Percentiles rank a stretch among this genome's conserved stretches.
These are phyloP conservation scores for Iberis pinnata DNA, from an alignment of 345 rosid genomes.

Conservation along the genomic window DNA sequence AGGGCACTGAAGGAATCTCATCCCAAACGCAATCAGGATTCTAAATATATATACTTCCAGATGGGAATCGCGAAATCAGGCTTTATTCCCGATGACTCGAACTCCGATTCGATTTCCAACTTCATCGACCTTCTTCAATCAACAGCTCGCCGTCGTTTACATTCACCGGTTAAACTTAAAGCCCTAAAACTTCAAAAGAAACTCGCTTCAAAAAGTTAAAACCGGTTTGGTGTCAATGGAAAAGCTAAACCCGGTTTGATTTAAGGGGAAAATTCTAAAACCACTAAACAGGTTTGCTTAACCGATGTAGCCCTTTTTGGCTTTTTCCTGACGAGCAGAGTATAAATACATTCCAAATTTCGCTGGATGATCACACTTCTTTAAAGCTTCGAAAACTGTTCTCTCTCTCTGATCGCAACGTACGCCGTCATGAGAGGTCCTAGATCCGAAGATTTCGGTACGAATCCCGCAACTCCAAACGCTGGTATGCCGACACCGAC, in stretches of 20 bases:
- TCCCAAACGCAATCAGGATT: conserved; percentile 77
- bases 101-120: conserved; percentile 42
- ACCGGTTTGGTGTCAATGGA: not conserved
- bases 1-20: conserved; percentile 61
- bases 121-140: conserved; percentile 19
- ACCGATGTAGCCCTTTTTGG: no score
- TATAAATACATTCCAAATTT: not conserved
- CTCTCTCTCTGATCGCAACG: conserved; percentile 3
- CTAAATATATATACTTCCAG: conserved; percentile 79
- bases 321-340: no score
- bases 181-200: conserved; percentile 13
- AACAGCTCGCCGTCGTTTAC: conserved; percentile 4
- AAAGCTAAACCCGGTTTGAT: not conserved
- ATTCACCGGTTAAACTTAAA: conserved; percentile 11
- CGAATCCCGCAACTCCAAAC: conserved; percentile 32
- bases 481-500: conserved; percentile 21
- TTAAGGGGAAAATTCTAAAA: not conserved
- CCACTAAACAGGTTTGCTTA: not conserved
- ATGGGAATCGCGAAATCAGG: conserved; percentile 48
- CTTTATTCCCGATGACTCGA: conserved; percentile 56
- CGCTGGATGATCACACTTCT: not conserved
- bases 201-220: not conserved
- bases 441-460: conserved; percentile 36
- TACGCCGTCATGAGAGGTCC: conserved; percentile 34
- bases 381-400: not conserved